Base-by-base conservation (phyloP, 805 yeast species). In the Grigorovia humatica region DNA sequence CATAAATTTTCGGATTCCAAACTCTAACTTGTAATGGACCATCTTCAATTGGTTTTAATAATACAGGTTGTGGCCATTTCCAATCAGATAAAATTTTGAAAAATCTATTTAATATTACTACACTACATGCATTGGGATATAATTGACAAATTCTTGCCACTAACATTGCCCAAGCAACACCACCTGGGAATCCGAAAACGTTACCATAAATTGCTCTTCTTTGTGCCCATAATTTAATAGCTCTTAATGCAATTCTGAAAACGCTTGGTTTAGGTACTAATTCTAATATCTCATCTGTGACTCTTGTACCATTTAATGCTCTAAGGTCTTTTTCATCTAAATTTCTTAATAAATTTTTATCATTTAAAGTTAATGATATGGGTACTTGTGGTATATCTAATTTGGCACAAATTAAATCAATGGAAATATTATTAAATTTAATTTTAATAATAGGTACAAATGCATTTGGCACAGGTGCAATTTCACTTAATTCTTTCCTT, bases 81-180 rank as follows among this genome's bases (percentile, higher is more conserved):
- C 99, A 93, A 65, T 88, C 80, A 1, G 88, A 70, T 59, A 88
- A 78, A 55, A 93, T 88, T 57, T 81, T 79, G 70, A 93, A 93
- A 65, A 93, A 93, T 64, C 89, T 86, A 53, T 84, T 81, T n/a
- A 93, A 83, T 49, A 93, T 85, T 2, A 86, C 88, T 0, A 98
- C 88, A 55, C 96, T 83, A 12, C 89, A 95, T 0, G 98, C 95
- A 68, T 91, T 91, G 9, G 99, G 99, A 65, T 91, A 93, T 48
- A 93, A 71, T 67, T 93, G 99, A 68, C 99, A 93, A 30, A 93
- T 88, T 60, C 99, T 77, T 1, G 98, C 99, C n/a, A 90, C 97
- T 43, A 93, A 69, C 97, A 93, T 93, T 0, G 99, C 99, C 99
- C 99, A 93, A 1, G 99, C 99, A 48, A 93, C 99, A 68, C 99